Conservation (phyloP, 2,329 filamentous ascomycete genomes). For the Colletotrichum lindemuthianum region DNA sequence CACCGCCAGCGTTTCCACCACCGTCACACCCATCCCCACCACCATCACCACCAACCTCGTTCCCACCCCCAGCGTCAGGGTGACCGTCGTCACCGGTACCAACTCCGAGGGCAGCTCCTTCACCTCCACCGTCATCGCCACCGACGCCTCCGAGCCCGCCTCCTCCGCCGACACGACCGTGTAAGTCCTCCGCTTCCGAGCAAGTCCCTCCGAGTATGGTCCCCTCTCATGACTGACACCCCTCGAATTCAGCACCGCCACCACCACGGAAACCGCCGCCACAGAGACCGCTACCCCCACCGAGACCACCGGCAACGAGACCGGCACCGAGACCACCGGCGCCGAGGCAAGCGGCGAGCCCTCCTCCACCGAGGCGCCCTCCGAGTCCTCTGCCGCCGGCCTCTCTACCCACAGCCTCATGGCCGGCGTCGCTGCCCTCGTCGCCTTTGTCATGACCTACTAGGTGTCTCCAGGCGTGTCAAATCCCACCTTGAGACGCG, state of each 20-base stretch:
- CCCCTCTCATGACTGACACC: background rate
- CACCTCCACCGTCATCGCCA: slow-evolving; percentile 24
- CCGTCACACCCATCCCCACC: slow-evolving; percentile 23
- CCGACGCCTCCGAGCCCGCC: slow-evolving; percentile 8
- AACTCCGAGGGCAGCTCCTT: slow-evolving; percentile 26
- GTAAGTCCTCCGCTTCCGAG: slow-evolving; percentile 9
- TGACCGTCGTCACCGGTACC: slow-evolving; percentile 26
- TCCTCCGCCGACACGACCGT: slow-evolving; percentile 14
- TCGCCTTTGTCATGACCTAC: slow-evolving; percentile 25
- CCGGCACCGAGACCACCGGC: slow-evolving; percentile 11
- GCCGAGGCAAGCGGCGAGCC: slow-evolving; percentile 4
- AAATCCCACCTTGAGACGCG: background rate
- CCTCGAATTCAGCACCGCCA: background rate
- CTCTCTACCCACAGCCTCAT: slow-evolving; percentile 12
- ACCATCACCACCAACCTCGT: slow-evolving; percentile 27
- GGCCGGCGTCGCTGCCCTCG: slow-evolving; percentile 15
- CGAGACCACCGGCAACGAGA: slow-evolving; percentile 3
- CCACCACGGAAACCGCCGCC: slow-evolving; percentile 20
- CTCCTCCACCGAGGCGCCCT: slow-evolving; percentile 24
- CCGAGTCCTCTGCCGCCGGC: slow-evolving; percentile 13
- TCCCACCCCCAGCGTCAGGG: slow-evolving; percentile 9
- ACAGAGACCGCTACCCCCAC: slow-evolving; percentile 14
- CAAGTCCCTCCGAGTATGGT: background rate
- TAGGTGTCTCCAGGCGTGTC: background rate
- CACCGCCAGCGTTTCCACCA: slow-evolving; percentile 39